Base-by-base conservation (phyloP, 2,329 filamentous ascomycete genomes). In the Knoxdaviesia proteae region DNA sequence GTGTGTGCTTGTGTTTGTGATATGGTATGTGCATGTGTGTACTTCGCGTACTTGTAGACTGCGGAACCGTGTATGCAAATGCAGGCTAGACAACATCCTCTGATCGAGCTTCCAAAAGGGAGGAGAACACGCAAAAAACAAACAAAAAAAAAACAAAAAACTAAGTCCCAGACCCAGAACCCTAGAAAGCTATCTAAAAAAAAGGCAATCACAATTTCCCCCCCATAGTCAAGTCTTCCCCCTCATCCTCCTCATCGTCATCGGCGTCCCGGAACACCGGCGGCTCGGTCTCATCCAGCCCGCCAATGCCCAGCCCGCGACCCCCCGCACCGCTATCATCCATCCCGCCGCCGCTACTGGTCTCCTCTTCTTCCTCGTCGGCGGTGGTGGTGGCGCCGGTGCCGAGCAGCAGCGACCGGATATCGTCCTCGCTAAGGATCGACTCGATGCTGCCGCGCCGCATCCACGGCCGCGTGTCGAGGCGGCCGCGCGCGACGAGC, bases 351-450 rank as follows among this genome's bases (percentile, higher is more conserved):
- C 39, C 42, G 20, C 41, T 39, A 10, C 36, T 41, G 7, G 32
- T 34, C 48, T 54, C 32, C 44, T 52, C 51, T 50, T 55, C 47
- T 29, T 49, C 46, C 30, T 47, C 41, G 20, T 49, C 45, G 20
- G 49, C 48, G 6, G 37, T 33, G 30, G 49, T 50, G 36, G 34
- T 47, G 5, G 44, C 45, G 7, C 38, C 38, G 29, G 59, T 59
- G 2, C 50, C 57, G 5, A 56, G 50, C 40, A 76, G 48, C 34
- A 76, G 51, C 43, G 62, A 67, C 48, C 59, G 58, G 42, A 77
- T 51, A 47, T 77, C 71, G 42, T 77, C 73, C 48, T 75, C 70
- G 47, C 70, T 74, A 36, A 77, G 54, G 6, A 77, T 71, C 35
- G 67, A 72, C 53, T 77, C 70, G 36, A 75, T 64, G 44, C 68